phyloP scores from a whole-genome alignment of 257 asterid species.

The Oldenlandia corymbosa region DNA sequence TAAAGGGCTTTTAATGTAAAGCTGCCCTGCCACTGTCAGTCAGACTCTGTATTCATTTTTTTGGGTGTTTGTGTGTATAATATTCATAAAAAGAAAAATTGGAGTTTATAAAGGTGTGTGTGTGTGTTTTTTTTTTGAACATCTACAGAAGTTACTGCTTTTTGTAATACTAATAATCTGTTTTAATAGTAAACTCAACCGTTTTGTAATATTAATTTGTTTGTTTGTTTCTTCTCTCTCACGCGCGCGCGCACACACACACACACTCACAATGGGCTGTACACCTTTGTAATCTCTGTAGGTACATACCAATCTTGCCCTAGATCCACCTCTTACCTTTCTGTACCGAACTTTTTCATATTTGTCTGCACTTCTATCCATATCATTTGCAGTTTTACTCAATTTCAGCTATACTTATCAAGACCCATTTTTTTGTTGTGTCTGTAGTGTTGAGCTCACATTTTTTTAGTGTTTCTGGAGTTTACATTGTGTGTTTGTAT shows the following conservation, averaged over 20 bases:
- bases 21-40: slow-evolving; percentile 5
- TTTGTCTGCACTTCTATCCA: background rate
- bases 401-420: slow-evolving; percentile 20
- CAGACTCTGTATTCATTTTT: background rate
- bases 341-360: slow-evolving; percentile 13
- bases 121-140: background rate
- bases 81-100: no score
- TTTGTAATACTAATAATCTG: background rate
- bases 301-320: slow-evolving; percentile 30
- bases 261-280: background rate
- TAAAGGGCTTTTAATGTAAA: slow-evolving; percentile 13
- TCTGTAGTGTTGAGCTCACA: slow-evolving; percentile 20
- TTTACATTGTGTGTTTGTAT: slow-evolving; percentile 21
- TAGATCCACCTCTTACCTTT: slow-evolving; percentile 59
- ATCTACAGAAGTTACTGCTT: background rate
- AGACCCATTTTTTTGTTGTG: slow-evolving; percentile 25
- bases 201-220: background rate
- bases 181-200: background rate
- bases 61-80: background rate
- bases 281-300: slow-evolving; percentile 1
- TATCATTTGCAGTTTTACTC: slow-evolving; percentile 11
- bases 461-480: slow-evolving; percentile 22
- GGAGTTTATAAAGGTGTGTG: no score
- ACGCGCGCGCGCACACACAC: background rate
- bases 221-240: background rate